Conservation (phyloP, 805 yeast genomes). For the Wickerhamomyces xylosicus region DNA sequence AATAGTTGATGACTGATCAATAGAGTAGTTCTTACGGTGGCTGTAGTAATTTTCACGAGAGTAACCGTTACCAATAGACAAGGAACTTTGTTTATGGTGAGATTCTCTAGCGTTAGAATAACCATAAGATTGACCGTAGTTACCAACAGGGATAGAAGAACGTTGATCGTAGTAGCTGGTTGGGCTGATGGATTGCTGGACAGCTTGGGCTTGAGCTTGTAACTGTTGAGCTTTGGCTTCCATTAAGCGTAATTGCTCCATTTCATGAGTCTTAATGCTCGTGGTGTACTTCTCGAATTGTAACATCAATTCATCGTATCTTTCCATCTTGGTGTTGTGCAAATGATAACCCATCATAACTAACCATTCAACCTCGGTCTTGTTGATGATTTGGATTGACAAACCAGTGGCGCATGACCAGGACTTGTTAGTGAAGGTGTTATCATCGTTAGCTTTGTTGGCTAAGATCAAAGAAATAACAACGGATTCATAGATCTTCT, state of each 20-base stretch:
- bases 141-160: neutral
- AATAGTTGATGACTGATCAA: constrained; percentile 3
- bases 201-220: constrained; percentile 3
- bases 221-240: constrained; percentile 1
- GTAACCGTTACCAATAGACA: too few species aligned
- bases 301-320: constrained; percentile 13
- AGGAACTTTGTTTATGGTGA: neutral
- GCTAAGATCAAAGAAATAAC: constrained; percentile 71
- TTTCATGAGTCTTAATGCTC: constrained; percentile 14
- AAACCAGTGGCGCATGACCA: constrained; percentile 97
- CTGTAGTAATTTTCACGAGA: too few species aligned
- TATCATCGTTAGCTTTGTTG: constrained; percentile 92
- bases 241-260: constrained; percentile 4
- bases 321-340: constrained; percentile 23
- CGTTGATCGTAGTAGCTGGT: constrained; percentile 5
- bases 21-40: too few species aligned
- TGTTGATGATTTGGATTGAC: constrained; percentile 46
- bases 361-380: constrained; percentile 65
- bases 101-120: neutral
- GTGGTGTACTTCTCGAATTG: constrained; percentile 17
- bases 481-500: constrained; percentile 38
- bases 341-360: constrained; percentile 49
- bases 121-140: constrained; percentile 12
- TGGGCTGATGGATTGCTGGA: constrained; percentile 4
- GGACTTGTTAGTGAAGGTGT: constrained; percentile 88